Base-by-base conservation (phyloP, 192 early-diverging fungal species). In the Coemansia javaensis region DNA sequence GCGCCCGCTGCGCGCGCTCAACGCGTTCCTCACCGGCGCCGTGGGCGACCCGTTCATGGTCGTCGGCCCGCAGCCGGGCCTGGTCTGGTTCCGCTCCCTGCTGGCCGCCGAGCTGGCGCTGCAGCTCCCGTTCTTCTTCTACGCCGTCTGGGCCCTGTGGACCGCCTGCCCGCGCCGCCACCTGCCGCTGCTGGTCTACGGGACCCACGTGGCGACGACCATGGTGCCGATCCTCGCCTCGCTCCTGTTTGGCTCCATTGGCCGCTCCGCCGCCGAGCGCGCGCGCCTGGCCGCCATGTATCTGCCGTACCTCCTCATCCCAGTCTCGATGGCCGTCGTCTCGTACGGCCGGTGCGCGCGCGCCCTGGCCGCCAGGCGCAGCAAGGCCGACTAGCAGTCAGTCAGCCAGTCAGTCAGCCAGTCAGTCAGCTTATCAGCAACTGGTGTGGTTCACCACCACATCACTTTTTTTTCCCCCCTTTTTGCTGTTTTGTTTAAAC, bases 51-150 rank as follows among this genome's bases (percentile, higher is more conserved):
- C 86, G 15, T 76, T 87, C 21, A 81, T 87, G 59, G 63, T 57
- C 7, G 59, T 74, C 28, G 59, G 50, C 43, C 34, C 15, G 23
- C 27, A 46, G 2, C 50, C 48, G 22, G 63, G 56, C 21, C 53
- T 76, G 22, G 55, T 66, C 21, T 90, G 88, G 88, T 86, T 85
- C 67, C 54, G 69, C 31, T 77, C 74, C 14, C 78, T 88, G 23
- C 46, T 83, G n/a, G 68, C 53, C 15, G 66, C 69, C 58, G 88
- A 90, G 56, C 59, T 70, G 2, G 11, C 81, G 2, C 7, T 88
- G 24, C 87, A 90, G 56, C 50, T 88, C 4, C 85, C 86, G 0
- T 78, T 86, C 53, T 88, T 90, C 56, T 69, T 85, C 50, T 82
- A 79, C 32, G 78, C 79, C 11, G 71, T 69, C 15, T 66, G 66